phyloP scores from a whole-genome alignment of 2,329 filamentous ascomycete species.

The Alternaria sp. region DNA sequence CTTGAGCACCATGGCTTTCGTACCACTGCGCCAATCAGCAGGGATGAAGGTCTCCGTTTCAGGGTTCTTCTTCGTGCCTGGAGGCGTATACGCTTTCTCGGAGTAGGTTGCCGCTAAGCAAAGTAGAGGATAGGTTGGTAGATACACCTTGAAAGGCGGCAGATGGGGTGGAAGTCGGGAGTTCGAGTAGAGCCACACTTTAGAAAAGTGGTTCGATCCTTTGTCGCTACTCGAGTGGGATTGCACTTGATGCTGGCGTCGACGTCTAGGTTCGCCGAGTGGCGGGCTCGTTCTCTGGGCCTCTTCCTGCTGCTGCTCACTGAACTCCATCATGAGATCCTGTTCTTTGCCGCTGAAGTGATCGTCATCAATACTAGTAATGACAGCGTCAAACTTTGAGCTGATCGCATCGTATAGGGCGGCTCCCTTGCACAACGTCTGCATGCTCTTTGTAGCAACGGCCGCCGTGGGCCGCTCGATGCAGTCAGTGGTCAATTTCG shows the following conservation, averaged over 20 bases:
- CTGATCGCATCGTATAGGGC: conserved; percentile 67
- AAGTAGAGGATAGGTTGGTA: conserved; percentile 78
- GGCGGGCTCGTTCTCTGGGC: conserved; percentile 29
- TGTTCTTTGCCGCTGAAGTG: conserved; percentile 62
- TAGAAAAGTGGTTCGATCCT: conserved; percentile 65
- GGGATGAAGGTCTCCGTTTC: conserved; percentile 75
- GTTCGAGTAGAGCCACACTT: conserved; percentile 81
- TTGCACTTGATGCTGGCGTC: conserved; percentile 26
- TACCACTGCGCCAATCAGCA: conserved; percentile 75
- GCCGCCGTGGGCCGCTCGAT: conserved; percentile 44
- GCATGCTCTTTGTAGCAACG: conserved; percentile 46
- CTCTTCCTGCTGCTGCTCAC: conserved; percentile 25
- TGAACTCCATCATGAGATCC: conserved; percentile 55
- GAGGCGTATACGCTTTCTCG: conserved; percentile 72
- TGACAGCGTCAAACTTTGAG: conserved; percentile 70
- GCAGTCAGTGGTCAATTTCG: conserved; percentile 39
- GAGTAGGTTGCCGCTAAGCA: conserved; percentile 82
- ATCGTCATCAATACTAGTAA: conserved; percentile 76
- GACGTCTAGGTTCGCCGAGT: conserved; percentile 23
- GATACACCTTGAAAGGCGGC: conserved; percentile 73
- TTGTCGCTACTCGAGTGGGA: conserved; percentile 28
- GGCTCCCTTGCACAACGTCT: conserved; percentile 52
- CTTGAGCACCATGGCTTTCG: conserved; percentile 86
- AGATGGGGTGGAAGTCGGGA: conserved; percentile 74
- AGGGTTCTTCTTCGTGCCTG: conserved; percentile 61